phyloP scores from a whole-genome alignment of 2,329 filamentous ascomycete species.

The Uncinocarpus reesii region DNA sequence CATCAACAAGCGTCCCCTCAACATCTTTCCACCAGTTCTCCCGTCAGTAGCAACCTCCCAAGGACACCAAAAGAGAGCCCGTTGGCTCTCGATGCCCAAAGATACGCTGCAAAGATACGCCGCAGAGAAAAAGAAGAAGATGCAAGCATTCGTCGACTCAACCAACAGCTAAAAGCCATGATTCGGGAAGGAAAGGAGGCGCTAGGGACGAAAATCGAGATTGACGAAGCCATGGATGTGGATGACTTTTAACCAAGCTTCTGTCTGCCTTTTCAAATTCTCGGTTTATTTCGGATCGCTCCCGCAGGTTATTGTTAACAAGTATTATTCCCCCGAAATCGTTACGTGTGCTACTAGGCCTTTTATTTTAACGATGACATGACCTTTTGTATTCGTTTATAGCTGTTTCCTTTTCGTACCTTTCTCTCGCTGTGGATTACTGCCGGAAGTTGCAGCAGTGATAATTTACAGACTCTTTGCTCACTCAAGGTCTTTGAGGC shows the following conservation, averaged over 20 bases:
- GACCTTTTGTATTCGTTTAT: background rate
- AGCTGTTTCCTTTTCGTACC: background rate
- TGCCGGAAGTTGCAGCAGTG: background rate
- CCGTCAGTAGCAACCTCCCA: conserved; percentile 21
- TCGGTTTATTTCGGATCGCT: background rate
- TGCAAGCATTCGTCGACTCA: conserved; percentile 66
- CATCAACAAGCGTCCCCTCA: background rate
- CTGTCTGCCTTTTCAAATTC: background rate
- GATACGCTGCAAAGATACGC: conserved; percentile 59
- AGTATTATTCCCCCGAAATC: background rate
- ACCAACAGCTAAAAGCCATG: conserved; percentile 70
- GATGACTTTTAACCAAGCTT: conserved; percentile 21
- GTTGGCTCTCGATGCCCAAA: conserved; percentile 53
- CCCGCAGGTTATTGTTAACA: conserved; percentile 3
- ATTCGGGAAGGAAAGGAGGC: conserved; percentile 82
- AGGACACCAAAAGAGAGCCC: conserved; percentile 24
- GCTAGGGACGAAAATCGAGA: conserved; percentile 61
- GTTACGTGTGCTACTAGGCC: background rate
- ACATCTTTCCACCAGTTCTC: conserved; percentile 18
- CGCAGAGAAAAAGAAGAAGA: conserved; percentile 70
- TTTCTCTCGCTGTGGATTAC: background rate
- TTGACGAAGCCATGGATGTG: conserved; percentile 37
- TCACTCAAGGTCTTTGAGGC: too few species aligned
- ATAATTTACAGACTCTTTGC: too few species aligned
- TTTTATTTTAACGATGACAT: background rate